These are phyloP conservation scores for Linnemannia elongata DNA, from an alignment of 192 early-diverging fungal genomes.

Conservation along the genomic window DNA sequence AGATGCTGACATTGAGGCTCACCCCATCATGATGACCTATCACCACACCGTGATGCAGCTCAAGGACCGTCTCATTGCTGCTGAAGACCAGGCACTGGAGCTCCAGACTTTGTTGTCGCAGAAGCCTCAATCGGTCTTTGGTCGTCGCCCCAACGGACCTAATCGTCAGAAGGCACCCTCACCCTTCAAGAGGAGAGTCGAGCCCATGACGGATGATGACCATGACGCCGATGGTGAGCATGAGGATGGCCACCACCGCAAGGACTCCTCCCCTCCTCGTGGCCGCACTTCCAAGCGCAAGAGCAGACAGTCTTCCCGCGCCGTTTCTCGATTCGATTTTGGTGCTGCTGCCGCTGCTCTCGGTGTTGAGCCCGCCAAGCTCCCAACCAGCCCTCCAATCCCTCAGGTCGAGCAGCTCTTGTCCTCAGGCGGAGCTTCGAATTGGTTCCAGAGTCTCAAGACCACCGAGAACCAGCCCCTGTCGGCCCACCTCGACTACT, in stretches of 20 bases:
- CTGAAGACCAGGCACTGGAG: constrained; percentile 53
- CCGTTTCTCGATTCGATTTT: constrained; percentile 50
- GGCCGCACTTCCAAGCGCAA: constrained; percentile 45
- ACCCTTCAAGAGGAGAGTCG: constrained; percentile 22
- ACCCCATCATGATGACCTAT: constrained; percentile 55
- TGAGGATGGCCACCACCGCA: constrained; percentile 22
- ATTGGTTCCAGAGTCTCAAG: constrained; percentile 55
- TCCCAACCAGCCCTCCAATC: constrained; percentile 41
- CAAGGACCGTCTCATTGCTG: constrained; percentile 45
- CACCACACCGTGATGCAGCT: constrained; percentile 55
- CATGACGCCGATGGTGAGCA: constrained; percentile 54
- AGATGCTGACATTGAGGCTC: constrained; percentile 52
- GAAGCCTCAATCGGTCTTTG: constrained; percentile 32
- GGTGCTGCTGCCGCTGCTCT: constrained; percentile 16
- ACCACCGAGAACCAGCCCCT: constrained; percentile 51
- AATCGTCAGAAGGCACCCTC: constrained; percentile 42
- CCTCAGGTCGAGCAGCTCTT: constrained; percentile 48
- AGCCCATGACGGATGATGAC: constrained; percentile 43
- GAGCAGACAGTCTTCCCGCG: constrained; percentile 34
- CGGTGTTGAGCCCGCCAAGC: constrained; percentile 22
- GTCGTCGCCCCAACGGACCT: constrained; percentile 20
- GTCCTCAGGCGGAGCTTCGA: constrained; percentile 40
- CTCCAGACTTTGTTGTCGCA: constrained; percentile 50
- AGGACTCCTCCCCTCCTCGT: constrained; percentile 36
- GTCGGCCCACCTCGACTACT: constrained; percentile 40